Conservation (phyloP, 306 rosid species). For the Gastrolobium villosum region DNA sequence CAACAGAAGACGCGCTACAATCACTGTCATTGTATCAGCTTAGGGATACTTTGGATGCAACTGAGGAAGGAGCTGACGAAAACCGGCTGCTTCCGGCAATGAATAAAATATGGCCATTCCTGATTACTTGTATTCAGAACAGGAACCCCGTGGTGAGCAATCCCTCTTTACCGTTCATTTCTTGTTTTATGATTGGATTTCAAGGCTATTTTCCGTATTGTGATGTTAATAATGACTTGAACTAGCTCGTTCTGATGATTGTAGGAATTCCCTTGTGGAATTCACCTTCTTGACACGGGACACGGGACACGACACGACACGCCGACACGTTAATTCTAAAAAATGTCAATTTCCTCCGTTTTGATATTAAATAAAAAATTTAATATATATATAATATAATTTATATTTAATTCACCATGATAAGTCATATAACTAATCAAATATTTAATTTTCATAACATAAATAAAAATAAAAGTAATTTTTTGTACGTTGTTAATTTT, state of each 20-base stretch:
- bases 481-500: too few relatives aligned
- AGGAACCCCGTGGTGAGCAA: constrained; percentile 77
- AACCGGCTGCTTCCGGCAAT: constrained; percentile 96
- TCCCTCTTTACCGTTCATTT: constrained; percentile 37
- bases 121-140: constrained; percentile 80
- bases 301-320: too few relatives aligned
- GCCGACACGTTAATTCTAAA: too few relatives aligned
- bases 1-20: constrained; percentile 67
- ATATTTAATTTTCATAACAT: too few relatives aligned
- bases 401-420: too few relatives aligned
- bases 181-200: constrained; percentile 15
- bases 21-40: constrained; percentile 67
- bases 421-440: too few relatives aligned
- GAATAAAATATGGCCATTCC: constrained; percentile 95
- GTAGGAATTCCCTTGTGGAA: constrained; percentile 15
- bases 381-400: too few relatives aligned
- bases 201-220: neutral
- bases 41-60: constrained; percentile 69
- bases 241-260: neutral
- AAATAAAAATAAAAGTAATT: too few relatives aligned
- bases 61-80: constrained; percentile 79
- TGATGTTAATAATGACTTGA: constrained; percentile 24
- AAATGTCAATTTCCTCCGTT: too few relatives aligned
- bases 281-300: too few relatives aligned
- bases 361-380: too few relatives aligned